Conservation (phyloP, 1,284 basidiomycete genomes). For the Boletus nobilissimus region DNA sequence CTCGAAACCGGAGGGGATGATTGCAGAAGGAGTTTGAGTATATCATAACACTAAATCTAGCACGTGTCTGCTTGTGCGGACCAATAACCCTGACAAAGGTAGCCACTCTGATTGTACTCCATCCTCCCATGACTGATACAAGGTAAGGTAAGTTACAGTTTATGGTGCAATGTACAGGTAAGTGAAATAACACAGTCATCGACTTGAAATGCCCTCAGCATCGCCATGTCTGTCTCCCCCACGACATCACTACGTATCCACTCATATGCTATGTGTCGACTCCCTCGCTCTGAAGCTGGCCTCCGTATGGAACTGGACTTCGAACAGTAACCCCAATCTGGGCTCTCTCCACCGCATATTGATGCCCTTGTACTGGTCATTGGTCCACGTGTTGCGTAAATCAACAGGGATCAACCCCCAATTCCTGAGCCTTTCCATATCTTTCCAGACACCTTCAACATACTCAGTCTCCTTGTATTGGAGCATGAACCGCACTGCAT, state of each 20-base stretch:
- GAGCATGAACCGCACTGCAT: slow-evolving; percentile 9
- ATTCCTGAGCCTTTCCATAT: neutral
- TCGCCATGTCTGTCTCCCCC: neutral
- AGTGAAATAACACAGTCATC: too few species aligned
- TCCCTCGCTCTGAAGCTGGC: slow-evolving; percentile 6
- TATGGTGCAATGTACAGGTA: too few species aligned
- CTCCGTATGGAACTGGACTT: slow-evolving; percentile 12
- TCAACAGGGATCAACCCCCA: neutral
- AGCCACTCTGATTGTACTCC: too few species aligned
- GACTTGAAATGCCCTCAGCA: neutral
- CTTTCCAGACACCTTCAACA: neutral
- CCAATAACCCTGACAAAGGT: too few species aligned
- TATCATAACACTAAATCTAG: neutral
- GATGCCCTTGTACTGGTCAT: slow-evolving; percentile 7
- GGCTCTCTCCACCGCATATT: slow-evolving; percentile 1
- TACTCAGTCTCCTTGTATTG: neutral
- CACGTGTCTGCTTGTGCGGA: too few species aligned
- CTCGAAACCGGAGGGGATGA: slow-evolving; percentile 76
- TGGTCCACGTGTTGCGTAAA: neutral
- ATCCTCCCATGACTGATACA: too few species aligned
- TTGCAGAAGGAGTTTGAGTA: slow-evolving; percentile 69
- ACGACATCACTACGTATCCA: neutral
- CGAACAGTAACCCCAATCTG: neutral
- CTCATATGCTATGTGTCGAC: slow-evolving; percentile 2
- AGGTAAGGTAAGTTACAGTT: too few species aligned